phyloP scores from a whole-genome alignment of 345 rosid species.

The Eucalyptus polyanthemos region DNA sequence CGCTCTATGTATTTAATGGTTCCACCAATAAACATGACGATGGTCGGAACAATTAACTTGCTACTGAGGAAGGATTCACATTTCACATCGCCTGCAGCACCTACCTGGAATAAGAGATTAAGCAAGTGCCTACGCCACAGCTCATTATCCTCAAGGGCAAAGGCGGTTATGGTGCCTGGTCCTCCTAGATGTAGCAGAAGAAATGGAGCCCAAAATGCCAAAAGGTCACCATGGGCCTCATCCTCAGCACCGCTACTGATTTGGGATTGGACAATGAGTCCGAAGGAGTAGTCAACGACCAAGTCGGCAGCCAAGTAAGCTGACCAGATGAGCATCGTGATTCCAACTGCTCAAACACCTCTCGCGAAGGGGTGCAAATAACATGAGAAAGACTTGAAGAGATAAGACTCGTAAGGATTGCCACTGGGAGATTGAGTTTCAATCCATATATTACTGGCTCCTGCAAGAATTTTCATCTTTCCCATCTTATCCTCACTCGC shows the following conservation, averaged over 20 bases:
- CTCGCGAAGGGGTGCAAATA: background rate
- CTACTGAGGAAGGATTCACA: too few species aligned
- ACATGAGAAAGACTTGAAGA: background rate
- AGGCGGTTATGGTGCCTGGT: too few species aligned
- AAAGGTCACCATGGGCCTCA: fast-evolving
- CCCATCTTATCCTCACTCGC: background rate
- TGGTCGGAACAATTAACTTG: too few species aligned
- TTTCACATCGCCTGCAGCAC: too few species aligned
- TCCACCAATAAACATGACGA: too few species aligned
- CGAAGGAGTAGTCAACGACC: background rate
- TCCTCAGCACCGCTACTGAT: too few species aligned
- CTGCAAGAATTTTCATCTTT: background rate
- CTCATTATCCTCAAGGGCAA: too few species aligned
- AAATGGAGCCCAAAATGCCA: too few species aligned
- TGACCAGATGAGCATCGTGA: background rate
- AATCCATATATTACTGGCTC: background rate
- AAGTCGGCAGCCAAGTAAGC: background rate
- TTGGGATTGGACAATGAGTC: background rate
- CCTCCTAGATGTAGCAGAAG: too few species aligned
- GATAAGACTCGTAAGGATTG: background rate
- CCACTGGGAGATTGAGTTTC: background rate
- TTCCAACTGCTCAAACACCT: background rate
- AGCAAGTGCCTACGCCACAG: too few species aligned
- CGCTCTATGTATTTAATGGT: too few species aligned
- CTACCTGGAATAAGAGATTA: too few species aligned